A percentile compares a stretch with the other conserved stretches of the same genome.
phyloP scores from a whole-genome alignment of 306 rosid genomes.

The Alnus glutinosa region DNA sequence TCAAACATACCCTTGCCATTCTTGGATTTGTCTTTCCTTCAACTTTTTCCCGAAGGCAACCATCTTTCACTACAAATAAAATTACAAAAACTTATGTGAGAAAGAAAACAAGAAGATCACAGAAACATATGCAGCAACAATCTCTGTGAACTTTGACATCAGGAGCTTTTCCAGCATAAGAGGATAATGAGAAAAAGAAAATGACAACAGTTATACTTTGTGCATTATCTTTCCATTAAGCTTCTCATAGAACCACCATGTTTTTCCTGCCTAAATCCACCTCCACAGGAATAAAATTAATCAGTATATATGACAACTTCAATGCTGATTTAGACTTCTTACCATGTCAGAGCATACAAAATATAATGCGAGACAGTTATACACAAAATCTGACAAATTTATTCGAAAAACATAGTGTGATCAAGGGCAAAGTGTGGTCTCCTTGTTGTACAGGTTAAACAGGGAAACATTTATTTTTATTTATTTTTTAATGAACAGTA shows the following conservation, averaged over 20 bases:
- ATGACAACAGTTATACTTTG: not conserved
- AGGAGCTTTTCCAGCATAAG: not conserved
- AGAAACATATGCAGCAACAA: not conserved
- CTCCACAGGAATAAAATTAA: not conserved
- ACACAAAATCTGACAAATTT: not conserved
- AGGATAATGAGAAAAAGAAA: constrained; percentile 7
- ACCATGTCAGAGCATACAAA: not conserved
- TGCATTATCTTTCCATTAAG: not conserved
- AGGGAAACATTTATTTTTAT: not conserved
- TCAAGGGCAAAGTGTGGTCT: not conserved
- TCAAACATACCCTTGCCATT: constrained; percentile 86
- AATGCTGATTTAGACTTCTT: not conserved
- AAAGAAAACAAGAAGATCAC: constrained; percentile 14
- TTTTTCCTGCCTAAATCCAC: not conserved
- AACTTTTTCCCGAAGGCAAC: constrained; percentile 98
- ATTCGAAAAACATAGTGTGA: not conserved
- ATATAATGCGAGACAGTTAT: not conserved
- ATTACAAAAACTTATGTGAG: constrained; percentile 10
- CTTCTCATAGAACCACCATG: not conserved
- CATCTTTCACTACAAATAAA: constrained; percentile 61
- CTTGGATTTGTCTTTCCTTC: constrained; percentile 82
- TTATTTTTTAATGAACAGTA: not conserved
- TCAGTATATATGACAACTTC: not conserved
- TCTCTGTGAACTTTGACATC: not conserved
- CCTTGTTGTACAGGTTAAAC: not conserved